A percentile compares a stretch with the other conserved stretches of the same genome.
Conservation (phyloP, 2,329 filamentous ascomycete species). For the Sporothrix curviconia region DNA sequence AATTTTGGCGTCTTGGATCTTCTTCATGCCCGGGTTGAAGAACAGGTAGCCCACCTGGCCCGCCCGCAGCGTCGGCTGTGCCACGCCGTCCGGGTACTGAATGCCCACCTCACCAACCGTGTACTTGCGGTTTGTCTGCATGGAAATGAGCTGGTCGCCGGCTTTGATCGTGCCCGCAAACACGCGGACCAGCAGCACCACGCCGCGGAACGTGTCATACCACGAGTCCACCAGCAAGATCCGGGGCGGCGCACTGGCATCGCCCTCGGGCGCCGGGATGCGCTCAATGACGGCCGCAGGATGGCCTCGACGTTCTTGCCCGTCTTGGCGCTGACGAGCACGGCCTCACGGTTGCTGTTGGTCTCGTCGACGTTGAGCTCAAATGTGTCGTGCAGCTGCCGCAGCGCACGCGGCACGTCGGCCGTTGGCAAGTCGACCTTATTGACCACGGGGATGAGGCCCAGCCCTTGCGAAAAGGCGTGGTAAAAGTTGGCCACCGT, state of each 20-base stretch:
- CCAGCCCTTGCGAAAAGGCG: conserved; percentile 83
- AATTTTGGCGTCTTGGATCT: conserved; percentile 88
- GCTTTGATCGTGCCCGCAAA: conserved; percentile 81
- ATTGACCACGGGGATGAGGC: conserved; percentile 87
- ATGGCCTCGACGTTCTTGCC: conserved; percentile 80
- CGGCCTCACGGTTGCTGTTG: conserved; percentile 40
- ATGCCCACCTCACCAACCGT: conserved; percentile 94
- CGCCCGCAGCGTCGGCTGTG: conserved; percentile 72
- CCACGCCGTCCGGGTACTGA: conserved; percentile 82
- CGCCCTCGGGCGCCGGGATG: conserved; percentile 74
- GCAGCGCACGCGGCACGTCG: conserved; percentile 76
- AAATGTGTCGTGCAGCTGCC: conserved; percentile 80
- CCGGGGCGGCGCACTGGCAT: conserved; percentile 62
- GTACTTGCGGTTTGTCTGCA: conserved; percentile 84
- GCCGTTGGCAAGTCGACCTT: conserved; percentile 91
- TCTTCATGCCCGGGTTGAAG: conserved; percentile 98
- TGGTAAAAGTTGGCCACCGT: conserved; percentile 98
- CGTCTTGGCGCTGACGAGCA: conserved; percentile 82
- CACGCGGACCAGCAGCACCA: conserved; percentile 81
- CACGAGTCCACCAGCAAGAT: conserved; percentile 93
- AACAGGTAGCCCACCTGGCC: conserved; percentile 95
- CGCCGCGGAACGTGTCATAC: conserved; percentile 95
- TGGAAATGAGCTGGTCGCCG: conserved; percentile 79
- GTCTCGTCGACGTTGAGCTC: conserved; percentile 73
- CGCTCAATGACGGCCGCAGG: conserved; percentile 74